These are phyloP conservation scores for Chlamydomonas incerta DNA, from an alignment of 139 green algal genomes.

Conservation along the genomic window DNA sequence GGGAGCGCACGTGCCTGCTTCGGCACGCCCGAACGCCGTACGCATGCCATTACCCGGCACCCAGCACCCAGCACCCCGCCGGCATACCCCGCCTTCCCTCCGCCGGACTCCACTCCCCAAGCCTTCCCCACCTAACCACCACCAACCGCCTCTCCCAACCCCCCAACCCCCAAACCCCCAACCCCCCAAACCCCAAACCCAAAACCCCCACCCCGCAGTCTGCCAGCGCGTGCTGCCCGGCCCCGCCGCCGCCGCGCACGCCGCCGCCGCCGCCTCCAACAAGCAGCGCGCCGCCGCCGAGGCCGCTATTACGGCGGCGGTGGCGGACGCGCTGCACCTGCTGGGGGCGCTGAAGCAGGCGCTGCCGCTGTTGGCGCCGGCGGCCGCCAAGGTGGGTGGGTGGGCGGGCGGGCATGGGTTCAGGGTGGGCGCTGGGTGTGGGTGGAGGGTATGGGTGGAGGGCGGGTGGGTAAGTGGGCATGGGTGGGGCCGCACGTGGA, in stretches of 20 bases:
- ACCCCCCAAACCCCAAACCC: no score
- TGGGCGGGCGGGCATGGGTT: background rate
- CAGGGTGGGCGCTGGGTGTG: background rate
- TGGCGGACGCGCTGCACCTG: slow-evolving; percentile 83
- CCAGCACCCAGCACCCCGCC: no score
- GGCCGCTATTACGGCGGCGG: slow-evolving; percentile 74
- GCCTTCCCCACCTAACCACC: background rate
- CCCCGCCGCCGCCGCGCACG: slow-evolving; percentile 75
- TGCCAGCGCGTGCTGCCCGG: slow-evolving; percentile 71
- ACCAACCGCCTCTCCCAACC: background rate
- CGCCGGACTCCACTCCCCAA: no score
- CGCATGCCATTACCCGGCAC: no score
- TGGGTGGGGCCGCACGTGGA: no score
- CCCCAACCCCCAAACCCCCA: background rate
- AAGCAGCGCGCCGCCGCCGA: slow-evolving; percentile 83
- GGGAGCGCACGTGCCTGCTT: no score
- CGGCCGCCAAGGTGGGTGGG: slow-evolving; percentile 24
- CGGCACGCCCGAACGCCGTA: no score
- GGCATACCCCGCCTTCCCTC: no score
- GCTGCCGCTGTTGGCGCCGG: slow-evolving; percentile 66
- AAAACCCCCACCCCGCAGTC: slow-evolving; percentile 36
- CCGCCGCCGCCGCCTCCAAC: slow-evolving; percentile 76
- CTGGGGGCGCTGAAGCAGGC: slow-evolving; percentile 75
- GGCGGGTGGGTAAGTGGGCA: no score
- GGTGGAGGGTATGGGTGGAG: no score